Evolutionary conservation across 805 yeast species (phyloP), one percentile per base, ranked within the genome.

Genomic region (Novakomyces olei): DNA sequence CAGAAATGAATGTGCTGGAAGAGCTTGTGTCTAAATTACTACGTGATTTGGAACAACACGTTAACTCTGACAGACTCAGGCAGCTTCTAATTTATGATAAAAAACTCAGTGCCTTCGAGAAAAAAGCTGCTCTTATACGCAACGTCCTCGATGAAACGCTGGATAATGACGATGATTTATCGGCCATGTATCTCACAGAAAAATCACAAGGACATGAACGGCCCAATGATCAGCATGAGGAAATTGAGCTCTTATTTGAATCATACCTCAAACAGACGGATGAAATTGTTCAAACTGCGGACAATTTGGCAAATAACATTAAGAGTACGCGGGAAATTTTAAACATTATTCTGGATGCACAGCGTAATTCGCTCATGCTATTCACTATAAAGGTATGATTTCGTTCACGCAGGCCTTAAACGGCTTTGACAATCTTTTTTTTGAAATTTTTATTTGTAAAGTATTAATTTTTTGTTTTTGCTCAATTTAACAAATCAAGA

Each of bases 271-370:
- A 74, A 33, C 91, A 85, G 34, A 67, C 78, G 37, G 96, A 85
- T 54, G 95, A 91, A 44, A 77, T 88, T 39, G 95, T 85, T 2
- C 96, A 88, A 49, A 76, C 77, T 3, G 75, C 74, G 15, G 88
- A 74, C 39, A 76, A 67, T 41, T 55, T 78, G 24, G 64, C 70
- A 20, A 65, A 76, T n/a, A 83, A 85, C 48, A 85, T 88, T 34
- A 68, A 69, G 40, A 78, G 92, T 15, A 83, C 95, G 0, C 96
- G 88, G 50, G 98, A 88, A 50, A 81, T 88, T 44, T 81, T 83
- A 38, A 81, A 81, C 45, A 83, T 88, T 41, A 75, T 88, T 16
- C 55, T 88, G 37, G 99, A 88, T 49, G 75, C 95, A 1, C 85
- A 88, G 51, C 66, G 99, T 51, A 88, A 88, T 51, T 80, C 85